A percentile compares a stretch with the other conserved stretches of the same genome.
phyloP scores from a whole-genome alignment of 2,329 filamentous ascomycete genomes.

The Talaromyces sp. region DNA sequence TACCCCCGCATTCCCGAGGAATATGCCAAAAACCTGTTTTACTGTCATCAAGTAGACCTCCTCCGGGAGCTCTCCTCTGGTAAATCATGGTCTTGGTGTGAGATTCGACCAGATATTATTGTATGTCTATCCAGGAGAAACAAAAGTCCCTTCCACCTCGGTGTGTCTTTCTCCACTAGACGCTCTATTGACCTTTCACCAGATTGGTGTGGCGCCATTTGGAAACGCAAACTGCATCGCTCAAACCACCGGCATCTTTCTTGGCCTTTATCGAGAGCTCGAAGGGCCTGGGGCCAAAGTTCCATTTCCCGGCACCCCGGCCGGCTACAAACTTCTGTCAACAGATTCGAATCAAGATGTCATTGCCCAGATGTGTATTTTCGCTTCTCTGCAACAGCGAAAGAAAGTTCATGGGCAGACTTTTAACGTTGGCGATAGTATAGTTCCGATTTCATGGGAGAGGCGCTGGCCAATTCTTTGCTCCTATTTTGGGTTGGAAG shows the following conservation, averaged over 20 bases:
- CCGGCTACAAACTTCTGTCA: conserved; percentile 27
- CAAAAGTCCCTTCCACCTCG: too few species aligned
- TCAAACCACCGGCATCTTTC: conserved; percentile 36
- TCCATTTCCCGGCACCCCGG: conserved; percentile 34
- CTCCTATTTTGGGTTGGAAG: conserved; percentile 32
- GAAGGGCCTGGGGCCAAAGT: conserved; percentile 35
- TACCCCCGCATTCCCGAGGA: conserved; percentile 29
- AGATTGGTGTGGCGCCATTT: conserved; percentile 33
- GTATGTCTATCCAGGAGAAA: conserved; percentile 15
- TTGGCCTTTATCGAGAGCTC: conserved; percentile 34
- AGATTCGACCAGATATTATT: conserved; percentile 33
- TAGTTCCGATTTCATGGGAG: conserved; percentile 27
- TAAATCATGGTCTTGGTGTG: conserved; percentile 35
- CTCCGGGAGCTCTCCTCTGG: conserved; percentile 23
- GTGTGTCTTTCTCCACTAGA: background rate
- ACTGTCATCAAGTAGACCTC: conserved; percentile 30
- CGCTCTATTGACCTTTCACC: background rate
- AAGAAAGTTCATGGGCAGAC: conserved; percentile 3
- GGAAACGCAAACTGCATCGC: conserved; percentile 39
- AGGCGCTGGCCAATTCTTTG: conserved; percentile 30
- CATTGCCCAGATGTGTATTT: conserved; percentile 36
- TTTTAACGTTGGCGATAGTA: conserved; percentile 35
- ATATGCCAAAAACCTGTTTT: conserved; percentile 30
- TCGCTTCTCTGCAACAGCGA: conserved; percentile 31
- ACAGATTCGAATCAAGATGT: conserved; percentile 36